A percentile compares a stretch with the other conserved stretches of the same genome.
Conservation (phyloP, 164 flowering plant species). For the Vitis rupestris region DNA sequence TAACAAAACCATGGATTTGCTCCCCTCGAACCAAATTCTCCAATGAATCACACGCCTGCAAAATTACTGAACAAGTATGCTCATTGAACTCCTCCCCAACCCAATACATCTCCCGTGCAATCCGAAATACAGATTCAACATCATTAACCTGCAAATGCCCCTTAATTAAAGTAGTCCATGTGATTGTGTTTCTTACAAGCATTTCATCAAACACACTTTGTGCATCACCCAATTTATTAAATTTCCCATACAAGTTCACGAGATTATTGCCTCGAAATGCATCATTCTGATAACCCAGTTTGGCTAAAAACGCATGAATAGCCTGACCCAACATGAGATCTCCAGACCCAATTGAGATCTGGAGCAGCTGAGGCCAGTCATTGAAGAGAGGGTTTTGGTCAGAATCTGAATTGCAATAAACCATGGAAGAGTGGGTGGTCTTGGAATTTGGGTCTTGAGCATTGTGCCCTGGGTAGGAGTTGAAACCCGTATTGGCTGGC, state of each 20-base stretch:
- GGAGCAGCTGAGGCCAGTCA: slow-evolving; percentile 38
- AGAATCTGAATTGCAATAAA: slow-evolving; percentile 5
- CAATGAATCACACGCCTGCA: slow-evolving; percentile 21
- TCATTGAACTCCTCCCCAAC: slow-evolving; percentile 27
- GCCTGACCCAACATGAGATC: slow-evolving; percentile 26
- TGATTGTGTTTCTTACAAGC: slow-evolving; percentile 26
- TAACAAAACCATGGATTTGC: slow-evolving; percentile 29
- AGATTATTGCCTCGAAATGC: slow-evolving; percentile 33
- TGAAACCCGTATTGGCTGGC: too few relatives aligned
- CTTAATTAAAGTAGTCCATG: slow-evolving; percentile 41
- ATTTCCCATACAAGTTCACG: slow-evolving; percentile 27
- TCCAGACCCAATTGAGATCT: slow-evolving; percentile 23
- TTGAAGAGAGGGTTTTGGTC: slow-evolving; percentile 8
- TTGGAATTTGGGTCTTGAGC: slow-evolving; percentile 5
- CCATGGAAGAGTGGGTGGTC: slow-evolving; percentile 1
- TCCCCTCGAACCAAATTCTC: slow-evolving; percentile 19
- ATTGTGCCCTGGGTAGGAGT: too few relatives aligned
- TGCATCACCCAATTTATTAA: slow-evolving; percentile 23
- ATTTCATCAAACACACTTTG: slow-evolving; percentile 30
- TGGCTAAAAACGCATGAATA: slow-evolving; percentile 33
- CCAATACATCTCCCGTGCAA: slow-evolving; percentile 22
- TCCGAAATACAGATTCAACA: slow-evolving; percentile 20
- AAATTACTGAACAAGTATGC: slow-evolving; percentile 30
- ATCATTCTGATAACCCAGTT: slow-evolving; percentile 21
- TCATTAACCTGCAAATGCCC: slow-evolving; percentile 27